phyloP scores from a whole-genome alignment of 371 early-diverging fungal genomes.

The Mucor mucedo region DNA sequence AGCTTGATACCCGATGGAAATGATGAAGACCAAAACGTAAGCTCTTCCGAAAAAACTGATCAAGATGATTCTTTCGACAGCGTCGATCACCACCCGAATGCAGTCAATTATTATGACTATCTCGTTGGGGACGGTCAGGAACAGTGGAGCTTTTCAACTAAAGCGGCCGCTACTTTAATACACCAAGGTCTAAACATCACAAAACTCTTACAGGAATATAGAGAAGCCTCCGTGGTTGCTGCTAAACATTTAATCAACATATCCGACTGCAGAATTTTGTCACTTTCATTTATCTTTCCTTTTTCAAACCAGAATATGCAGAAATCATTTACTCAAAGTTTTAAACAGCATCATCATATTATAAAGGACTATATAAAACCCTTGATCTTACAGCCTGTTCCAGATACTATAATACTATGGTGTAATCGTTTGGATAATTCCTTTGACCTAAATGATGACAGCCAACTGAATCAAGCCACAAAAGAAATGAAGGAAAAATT shows the following conservation, averaged over 20 bases:
- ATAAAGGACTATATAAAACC: not conserved
- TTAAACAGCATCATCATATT: not conserved
- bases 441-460: not conserved
- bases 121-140: conserved; percentile 6
- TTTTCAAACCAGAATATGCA: not conserved
- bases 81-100: conserved; percentile 5
- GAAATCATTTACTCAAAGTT: not conserved
- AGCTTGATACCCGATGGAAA: not conserved
- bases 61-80: conserved; percentile 5
- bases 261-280: conserved; percentile 2
- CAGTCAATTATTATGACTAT: conserved; percentile 8
- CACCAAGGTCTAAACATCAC: not conserved
- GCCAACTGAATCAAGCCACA: not conserved
- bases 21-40: not conserved
- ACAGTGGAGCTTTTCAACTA: not conserved
- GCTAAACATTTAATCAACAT: not conserved
- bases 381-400: not conserved
- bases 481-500: not conserved
- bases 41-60: not conserved
- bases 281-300: conserved; percentile 9
- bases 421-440: not conserved
- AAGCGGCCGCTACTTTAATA: not conserved
- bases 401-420: not conserved
- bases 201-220: not conserved
- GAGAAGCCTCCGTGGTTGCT: not conserved